A percentile compares a stretch with the other conserved stretches of the same genome.
phyloP scores from a whole-genome alignment of 257 asterid genomes.

The Rauvolfia tetraphylla region DNA sequence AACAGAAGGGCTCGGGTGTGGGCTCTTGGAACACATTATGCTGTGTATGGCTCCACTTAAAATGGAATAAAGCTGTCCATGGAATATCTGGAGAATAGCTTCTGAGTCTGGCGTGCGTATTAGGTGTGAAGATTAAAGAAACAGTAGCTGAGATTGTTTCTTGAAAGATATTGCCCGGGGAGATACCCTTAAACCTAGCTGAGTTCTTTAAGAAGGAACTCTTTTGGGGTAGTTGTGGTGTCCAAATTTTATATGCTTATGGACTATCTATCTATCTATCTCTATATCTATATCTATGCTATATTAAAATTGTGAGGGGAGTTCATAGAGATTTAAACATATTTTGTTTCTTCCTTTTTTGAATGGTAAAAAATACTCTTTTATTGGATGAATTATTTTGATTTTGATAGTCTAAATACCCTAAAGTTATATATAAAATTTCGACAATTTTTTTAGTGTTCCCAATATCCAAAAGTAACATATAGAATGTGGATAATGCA shows the following conservation, averaged over 20 bases:
- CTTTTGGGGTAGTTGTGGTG: not conserved
- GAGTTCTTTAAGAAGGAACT: not conserved
- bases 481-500: no score
- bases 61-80: not conserved
- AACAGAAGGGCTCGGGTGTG: not conserved
- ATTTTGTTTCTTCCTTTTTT: no score
- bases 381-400: no score
- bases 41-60: not conserved
- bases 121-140: not conserved
- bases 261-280: no score
- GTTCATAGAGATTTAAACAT: no score
- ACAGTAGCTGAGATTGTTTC: not conserved
- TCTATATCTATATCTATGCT: no score
- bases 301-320: no score
- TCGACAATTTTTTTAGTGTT: no score
- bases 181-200: not conserved
- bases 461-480: no score
- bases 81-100: not conserved
- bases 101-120: not conserved
- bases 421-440: no score
- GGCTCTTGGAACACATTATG: not conserved
- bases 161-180: not conserved
- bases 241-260: not conserved
- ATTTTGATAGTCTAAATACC: no score
- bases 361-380: no score